Evolutionary conservation across 2,329 filamentous ascomycete species (phyloP).

Genomic region (Aspergillus sp.): DNA sequence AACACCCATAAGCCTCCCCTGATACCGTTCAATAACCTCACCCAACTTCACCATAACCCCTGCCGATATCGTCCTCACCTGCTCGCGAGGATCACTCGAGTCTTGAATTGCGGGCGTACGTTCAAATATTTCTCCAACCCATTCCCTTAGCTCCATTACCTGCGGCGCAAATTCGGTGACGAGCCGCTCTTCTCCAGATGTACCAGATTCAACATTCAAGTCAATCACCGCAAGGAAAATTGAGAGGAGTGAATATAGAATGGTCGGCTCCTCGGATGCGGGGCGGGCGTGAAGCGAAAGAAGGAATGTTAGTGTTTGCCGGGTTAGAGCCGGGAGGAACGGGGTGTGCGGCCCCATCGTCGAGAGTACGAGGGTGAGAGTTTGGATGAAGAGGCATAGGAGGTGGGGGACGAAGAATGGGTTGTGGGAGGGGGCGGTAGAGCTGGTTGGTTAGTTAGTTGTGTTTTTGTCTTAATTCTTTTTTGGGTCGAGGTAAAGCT

Average conservation of each 20-base stretch:
- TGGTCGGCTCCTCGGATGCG: slow-evolving; percentile 60
- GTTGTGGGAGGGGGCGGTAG: slow-evolving; percentile 46
- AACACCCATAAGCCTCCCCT: slow-evolving; percentile 73
- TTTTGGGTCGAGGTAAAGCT: slow-evolving; percentile 13
- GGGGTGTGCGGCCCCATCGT: slow-evolving; percentile 79
- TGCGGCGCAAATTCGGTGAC: slow-evolving; percentile 73
- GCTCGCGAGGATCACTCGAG: slow-evolving; percentile 43
- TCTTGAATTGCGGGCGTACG: slow-evolving; percentile 51
- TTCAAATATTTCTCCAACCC: slow-evolving; percentile 77
- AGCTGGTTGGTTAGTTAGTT: slow-evolving; percentile 21
- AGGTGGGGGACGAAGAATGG: slow-evolving; percentile 74
- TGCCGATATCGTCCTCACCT: slow-evolving; percentile 62
- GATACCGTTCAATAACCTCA: slow-evolving; percentile 80
- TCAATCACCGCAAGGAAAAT: slow-evolving; percentile 78
- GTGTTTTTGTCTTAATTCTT: not conserved
- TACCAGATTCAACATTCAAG: slow-evolving; percentile 60
- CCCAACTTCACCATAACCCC: slow-evolving; percentile 76
- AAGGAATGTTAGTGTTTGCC: slow-evolving; percentile 81
- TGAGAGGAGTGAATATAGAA: slow-evolving; percentile 75
- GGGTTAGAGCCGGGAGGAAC: slow-evolving; percentile 74
- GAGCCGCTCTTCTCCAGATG: slow-evolving; percentile 62
- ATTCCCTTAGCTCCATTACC: slow-evolving; percentile 82
- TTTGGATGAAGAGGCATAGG: slow-evolving; percentile 79
- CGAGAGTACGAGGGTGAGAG: slow-evolving; percentile 77
- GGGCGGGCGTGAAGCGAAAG: slow-evolving; percentile 61